Evolutionary conservation across 163 green algal species (phyloP).

Genomic region (Chlamydomonas reinhardtii): DNA sequence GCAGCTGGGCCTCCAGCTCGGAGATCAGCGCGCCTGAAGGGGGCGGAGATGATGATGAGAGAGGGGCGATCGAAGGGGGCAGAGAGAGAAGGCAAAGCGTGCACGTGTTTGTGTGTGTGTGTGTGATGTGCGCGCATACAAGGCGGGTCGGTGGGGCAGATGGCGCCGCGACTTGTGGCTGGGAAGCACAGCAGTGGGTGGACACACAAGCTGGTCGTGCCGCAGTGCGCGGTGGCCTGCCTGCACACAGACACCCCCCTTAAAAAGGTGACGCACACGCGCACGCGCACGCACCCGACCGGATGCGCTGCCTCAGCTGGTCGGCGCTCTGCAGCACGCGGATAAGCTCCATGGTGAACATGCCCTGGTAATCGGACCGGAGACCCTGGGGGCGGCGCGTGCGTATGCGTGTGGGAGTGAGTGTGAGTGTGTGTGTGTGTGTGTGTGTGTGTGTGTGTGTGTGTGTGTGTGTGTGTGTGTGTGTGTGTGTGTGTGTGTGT

Average conservation of each 20-base stretch:
- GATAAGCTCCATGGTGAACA: neutral
- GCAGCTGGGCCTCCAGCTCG: slow-evolving; percentile 16
- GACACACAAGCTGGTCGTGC: too few species aligned
- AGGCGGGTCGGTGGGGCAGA: too few species aligned
- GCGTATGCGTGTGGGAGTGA: neutral
- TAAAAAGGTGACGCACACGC: neutral
- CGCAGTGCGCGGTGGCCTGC: too few species aligned
- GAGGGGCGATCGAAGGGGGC: neutral
- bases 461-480: too few species aligned
- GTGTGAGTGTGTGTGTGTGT: neutral
- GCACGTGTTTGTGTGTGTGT: neutral
- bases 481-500: too few species aligned
- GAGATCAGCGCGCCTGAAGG: neutral
- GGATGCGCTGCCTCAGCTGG: slow-evolving; percentile 4
- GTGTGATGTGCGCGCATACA: neutral
- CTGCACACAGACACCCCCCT: neutral
- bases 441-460: too few species aligned
- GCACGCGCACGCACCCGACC: neutral
- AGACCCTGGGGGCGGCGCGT: neutral
- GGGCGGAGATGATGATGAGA: neutral
- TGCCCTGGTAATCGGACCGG: neutral
- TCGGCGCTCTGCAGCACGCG: neutral
- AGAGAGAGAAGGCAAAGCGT: neutral
- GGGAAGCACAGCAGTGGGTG: too few species aligned
- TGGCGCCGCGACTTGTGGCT: too few species aligned